These are phyloP conservation scores for Lipomyces mesembrius DNA, from an alignment of 805 yeast genomes.

Conservation along the genomic window DNA sequence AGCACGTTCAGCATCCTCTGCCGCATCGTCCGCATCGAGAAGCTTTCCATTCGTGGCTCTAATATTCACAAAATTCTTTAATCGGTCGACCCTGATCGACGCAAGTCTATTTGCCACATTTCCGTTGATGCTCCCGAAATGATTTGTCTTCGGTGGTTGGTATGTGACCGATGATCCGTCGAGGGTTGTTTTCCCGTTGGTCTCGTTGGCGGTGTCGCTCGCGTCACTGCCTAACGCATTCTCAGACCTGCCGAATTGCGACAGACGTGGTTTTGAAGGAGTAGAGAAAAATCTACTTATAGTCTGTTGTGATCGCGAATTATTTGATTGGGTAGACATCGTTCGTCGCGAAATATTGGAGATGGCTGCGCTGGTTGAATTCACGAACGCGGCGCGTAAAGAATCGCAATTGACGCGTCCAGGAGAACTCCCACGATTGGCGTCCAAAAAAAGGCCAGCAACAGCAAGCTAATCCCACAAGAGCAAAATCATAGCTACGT, in stretches of 20 bases:
- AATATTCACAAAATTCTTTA: background rate
- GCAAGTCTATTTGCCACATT: conserved; percentile 3
- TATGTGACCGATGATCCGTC: background rate
- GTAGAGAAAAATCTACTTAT: background rate
- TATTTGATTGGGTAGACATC: background rate
- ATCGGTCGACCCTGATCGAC: background rate
- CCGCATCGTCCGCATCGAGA: background rate
- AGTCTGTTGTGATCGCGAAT: background rate
- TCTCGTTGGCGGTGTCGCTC: background rate
- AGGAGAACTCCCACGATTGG: too few species aligned
- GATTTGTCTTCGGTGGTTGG: background rate
- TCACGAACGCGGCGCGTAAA: too few species aligned
- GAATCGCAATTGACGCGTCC: too few species aligned
- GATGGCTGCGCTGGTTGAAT: too few species aligned
- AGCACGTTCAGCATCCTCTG: background rate
- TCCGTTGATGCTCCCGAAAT: background rate
- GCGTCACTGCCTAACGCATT: background rate
- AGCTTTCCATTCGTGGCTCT: background rate
- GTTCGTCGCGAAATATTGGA: background rate
- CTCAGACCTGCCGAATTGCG: background rate
- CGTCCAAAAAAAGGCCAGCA: too few species aligned
- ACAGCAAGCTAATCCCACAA: too few species aligned
- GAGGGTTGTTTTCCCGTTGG: background rate
- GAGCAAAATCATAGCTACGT: too few species aligned
- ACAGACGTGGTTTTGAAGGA: background rate